A percentile compares a stretch with the other conserved stretches of the same genome.
phyloP scores from a whole-genome alignment of 1,284 basidiomycete species.

The Ustilago trichophora region DNA sequence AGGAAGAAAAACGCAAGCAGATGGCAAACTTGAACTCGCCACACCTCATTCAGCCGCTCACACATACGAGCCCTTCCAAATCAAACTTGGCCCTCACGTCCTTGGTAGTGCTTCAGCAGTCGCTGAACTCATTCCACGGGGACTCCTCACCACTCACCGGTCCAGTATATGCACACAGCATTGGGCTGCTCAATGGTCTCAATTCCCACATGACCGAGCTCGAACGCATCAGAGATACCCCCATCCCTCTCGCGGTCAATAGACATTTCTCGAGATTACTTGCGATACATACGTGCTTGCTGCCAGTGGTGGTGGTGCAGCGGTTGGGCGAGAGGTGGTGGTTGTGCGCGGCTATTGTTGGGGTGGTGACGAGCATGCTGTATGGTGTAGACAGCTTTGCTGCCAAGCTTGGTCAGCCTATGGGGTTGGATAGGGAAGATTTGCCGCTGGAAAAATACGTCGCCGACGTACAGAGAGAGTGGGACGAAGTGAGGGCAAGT shows the following conservation, averaged over 20 bases:
- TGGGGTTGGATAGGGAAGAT: slow-evolving; percentile 40
- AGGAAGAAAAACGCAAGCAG: slow-evolving; percentile 21
- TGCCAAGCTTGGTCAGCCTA: slow-evolving; percentile 36
- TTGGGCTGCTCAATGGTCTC: slow-evolving; percentile 41
- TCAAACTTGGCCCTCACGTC: slow-evolving; percentile 24
- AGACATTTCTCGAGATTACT: slow-evolving; percentile 32
- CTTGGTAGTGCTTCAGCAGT: slow-evolving; percentile 23
- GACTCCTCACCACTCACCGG: slow-evolving; percentile 3
- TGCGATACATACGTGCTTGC: slow-evolving; percentile 19
- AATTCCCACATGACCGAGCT: slow-evolving; percentile 40
- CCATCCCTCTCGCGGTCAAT: slow-evolving; percentile 39
- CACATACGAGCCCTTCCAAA: background rate
- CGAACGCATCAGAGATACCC: slow-evolving; percentile 43
- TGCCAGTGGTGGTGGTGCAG: slow-evolving; percentile 38
- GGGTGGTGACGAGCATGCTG: slow-evolving; percentile 35
- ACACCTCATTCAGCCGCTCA: background rate
- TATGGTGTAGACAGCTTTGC: slow-evolving; percentile 45
- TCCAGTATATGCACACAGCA: slow-evolving; percentile 40
- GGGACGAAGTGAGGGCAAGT: slow-evolving; percentile 11
- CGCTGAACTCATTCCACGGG: slow-evolving; percentile 25
- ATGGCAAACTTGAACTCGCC: slow-evolving; percentile 27
- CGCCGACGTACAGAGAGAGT: slow-evolving; percentile 26
- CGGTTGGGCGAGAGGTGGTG: slow-evolving; percentile 10
- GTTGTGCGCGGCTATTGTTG: slow-evolving; percentile 12
- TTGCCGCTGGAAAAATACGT: slow-evolving; percentile 37